Percentiles rank a stretch among this genome's conserved stretches.
Conservation (phyloP, 169 alveolate species). For the Plasmodium ovale region DNA sequence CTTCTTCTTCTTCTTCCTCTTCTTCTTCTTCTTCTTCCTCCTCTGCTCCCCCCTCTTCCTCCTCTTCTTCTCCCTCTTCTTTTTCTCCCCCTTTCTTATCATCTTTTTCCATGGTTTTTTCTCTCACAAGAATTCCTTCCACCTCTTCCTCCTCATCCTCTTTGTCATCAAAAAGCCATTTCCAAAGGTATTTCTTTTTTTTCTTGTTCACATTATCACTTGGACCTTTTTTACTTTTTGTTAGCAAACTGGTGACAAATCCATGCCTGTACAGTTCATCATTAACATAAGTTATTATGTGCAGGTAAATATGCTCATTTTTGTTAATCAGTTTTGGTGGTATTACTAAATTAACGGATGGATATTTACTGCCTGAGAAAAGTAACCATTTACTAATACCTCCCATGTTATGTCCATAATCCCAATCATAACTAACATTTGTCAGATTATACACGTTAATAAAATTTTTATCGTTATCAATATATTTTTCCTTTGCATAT, state of each 20-base stretch:
- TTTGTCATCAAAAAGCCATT: constrained; percentile 13
- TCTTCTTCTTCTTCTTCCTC: neutral
- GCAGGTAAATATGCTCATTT: constrained; percentile 38
- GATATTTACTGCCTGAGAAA: neutral
- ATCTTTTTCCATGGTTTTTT: no score
- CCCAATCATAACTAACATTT: constrained; percentile 29
- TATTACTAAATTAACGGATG: constrained; percentile 13
- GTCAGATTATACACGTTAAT: constrained; percentile 26
- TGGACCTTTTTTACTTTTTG: neutral
- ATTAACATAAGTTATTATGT: constrained; percentile 56
- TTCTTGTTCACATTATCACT: neutral
- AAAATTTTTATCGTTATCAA: constrained; percentile 23
- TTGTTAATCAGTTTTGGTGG: constrained; percentile 11
- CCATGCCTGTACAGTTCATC: constrained; percentile 48
- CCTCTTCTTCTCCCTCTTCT: neutral
- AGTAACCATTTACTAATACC: constrained; percentile 21
- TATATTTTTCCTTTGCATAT: constrained; percentile 26
- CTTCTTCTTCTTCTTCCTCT: neutral
- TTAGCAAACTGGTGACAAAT: neutral
- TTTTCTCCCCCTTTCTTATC: constrained; percentile 1
- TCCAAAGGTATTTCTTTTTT: constrained; percentile 23
- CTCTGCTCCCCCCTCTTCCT: neutral
- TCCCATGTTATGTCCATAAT: neutral
- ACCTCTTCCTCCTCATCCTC: neutral
- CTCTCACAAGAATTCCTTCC: no score